phyloP scores from a whole-genome alignment of 148 eudicot species.

The Fagopyrum homotropicum region DNA sequence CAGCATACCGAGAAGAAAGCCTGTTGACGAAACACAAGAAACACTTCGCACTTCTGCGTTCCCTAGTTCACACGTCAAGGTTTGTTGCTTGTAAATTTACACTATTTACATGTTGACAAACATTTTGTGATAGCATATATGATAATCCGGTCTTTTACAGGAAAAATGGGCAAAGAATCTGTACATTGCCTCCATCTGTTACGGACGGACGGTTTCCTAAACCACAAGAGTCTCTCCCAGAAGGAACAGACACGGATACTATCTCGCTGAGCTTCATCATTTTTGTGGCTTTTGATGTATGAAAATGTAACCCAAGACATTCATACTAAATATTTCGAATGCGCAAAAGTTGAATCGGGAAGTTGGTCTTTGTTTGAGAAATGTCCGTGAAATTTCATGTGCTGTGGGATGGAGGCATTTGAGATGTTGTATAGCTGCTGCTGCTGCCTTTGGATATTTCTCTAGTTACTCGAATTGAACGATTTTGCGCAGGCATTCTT shows the following conservation, averaged over 20 bases:
- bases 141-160: slow-evolving; percentile 26
- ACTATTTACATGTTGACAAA: not conserved
- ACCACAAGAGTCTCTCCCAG: not conserved
- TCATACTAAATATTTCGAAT: not conserved
- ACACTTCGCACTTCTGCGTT: slow-evolving; percentile 72
- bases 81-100: not conserved
- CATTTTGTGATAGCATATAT: not conserved
- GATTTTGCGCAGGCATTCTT: not conserved
- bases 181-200: slow-evolving; percentile 58
- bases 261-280: not conserved
- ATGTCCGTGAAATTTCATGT: slow-evolving; percentile 9
- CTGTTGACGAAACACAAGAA: slow-evolving; percentile 66
- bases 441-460: not conserved
- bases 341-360: not conserved
- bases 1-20: slow-evolving; percentile 50
- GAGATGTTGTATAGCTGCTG: not conserved
- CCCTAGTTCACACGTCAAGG: slow-evolving; percentile 68
- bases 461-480: not conserved
- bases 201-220: slow-evolving; percentile 64
- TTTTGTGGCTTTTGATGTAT: not conserved
- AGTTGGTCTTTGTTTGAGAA: not conserved
- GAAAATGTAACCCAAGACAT: not conserved
- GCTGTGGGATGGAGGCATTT: slow-evolving; percentile 11
- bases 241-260: too few relatives aligned
- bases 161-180: slow-evolving; percentile 71